Conservation (phyloP, 179 eudicot genomes). For the Camellia oleifera region DNA sequence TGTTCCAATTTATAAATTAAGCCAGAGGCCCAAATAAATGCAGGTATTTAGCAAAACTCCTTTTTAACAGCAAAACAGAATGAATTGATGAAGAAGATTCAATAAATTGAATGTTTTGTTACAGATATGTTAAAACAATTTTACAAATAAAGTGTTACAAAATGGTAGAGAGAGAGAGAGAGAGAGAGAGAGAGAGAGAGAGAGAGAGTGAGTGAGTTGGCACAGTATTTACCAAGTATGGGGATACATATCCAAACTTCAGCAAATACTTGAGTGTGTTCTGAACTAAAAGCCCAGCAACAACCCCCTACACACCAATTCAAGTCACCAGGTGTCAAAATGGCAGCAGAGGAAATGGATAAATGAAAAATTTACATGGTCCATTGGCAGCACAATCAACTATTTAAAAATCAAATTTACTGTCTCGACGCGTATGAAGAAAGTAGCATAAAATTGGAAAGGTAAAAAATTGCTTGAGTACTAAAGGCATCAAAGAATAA, state of each 20-base stretch:
- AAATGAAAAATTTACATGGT: not conserved
- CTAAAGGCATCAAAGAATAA: not conserved
- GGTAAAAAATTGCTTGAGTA: no score
- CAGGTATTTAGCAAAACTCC: no score
- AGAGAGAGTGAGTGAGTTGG: constrained; percentile 1
- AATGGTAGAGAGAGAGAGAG: not conserved
- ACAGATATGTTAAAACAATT: no score
- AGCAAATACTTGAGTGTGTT: constrained; percentile 91
- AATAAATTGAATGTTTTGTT: no score
- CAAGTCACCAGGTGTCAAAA: not conserved
- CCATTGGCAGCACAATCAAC: not conserved
- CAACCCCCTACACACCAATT: constrained; percentile 64
- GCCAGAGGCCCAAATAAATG: no score
- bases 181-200: not conserved
- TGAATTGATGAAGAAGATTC: no score
- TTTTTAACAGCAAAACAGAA: no score
- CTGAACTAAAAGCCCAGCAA: constrained; percentile 95
- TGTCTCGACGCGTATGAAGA: no score
- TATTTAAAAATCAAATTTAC: not conserved
- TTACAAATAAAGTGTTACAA: not conserved
- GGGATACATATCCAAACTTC: constrained; percentile 77
- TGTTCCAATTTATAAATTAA: no score
- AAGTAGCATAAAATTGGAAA: no score
- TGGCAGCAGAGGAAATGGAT: constrained; percentile 6
- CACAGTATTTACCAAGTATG: constrained; percentile 64